Percentiles rank a stretch among this genome's conserved stretches.
phyloP scores from a whole-genome alignment of 768 basidiomycete genomes.

The Kwoniella newhampshirensis region DNA sequence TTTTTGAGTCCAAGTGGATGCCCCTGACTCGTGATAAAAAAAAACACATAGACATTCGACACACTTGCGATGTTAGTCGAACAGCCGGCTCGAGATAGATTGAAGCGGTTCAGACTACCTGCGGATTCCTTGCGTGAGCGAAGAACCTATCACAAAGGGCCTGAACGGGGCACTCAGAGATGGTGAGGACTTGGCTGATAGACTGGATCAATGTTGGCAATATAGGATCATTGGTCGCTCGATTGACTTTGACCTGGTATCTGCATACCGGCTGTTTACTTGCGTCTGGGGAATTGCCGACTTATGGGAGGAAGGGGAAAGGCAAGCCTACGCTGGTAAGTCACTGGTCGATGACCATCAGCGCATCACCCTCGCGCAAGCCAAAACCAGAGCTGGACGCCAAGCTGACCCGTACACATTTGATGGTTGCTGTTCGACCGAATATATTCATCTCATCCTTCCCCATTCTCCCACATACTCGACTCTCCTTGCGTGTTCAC shows the following conservation, averaged over 20 bases:
- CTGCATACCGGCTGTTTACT: conserved; percentile 12
- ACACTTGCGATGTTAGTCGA: conserved; percentile 15
- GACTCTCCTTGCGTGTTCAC: no score
- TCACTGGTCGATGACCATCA: no score
- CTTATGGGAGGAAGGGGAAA: conserved; percentile 23
- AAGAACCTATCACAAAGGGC: no score
- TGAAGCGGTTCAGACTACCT: conserved; percentile 25
- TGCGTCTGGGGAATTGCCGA: conserved; percentile 8
- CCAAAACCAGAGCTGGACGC: no score
- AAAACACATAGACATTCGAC: conserved; percentile 20
- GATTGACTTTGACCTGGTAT: conserved; percentile 33
- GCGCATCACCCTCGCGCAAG: no score
- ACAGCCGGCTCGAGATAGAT: conserved; percentile 12
- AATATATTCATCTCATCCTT: no score
- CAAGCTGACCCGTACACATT: no score
- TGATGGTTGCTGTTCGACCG: no score
- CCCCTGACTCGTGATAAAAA: not conserved
- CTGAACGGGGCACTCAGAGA: no score
- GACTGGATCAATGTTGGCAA: not conserved
- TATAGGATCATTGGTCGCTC: conserved; percentile 33
- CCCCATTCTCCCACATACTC: no score
- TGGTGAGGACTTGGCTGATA: no score
- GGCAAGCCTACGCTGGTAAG: conserved; percentile 39
- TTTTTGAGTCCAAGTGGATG: not conserved
- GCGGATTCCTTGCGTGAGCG: conserved; percentile 26